Evolutionary conservation across 1,284 basidiomycete genomes (phyloP).

Genomic region (Pascua sp.): DNA sequence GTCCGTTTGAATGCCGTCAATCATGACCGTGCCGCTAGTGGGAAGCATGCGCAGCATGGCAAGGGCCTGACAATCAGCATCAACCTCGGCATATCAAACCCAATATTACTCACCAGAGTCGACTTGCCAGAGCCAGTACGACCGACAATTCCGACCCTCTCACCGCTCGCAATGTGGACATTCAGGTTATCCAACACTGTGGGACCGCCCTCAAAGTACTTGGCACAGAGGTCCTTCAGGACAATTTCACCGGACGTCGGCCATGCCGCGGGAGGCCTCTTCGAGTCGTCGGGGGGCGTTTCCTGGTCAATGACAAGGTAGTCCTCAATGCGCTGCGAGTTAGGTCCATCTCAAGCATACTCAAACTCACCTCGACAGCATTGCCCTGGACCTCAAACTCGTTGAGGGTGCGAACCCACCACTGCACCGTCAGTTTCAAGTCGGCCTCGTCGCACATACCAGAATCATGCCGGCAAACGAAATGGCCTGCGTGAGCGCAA

Average conservation of each 20-base stretch:
- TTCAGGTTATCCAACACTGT: constrained; percentile 58
- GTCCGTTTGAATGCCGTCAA: constrained; percentile 48
- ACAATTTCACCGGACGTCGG: constrained; percentile 65
- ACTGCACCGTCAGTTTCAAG: not conserved
- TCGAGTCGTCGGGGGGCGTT: constrained; percentile 53
- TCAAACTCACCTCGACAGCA: constrained; percentile 53
- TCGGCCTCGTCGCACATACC: no score
- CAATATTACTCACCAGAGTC: constrained; percentile 38
- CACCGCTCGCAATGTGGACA: constrained; percentile 59
- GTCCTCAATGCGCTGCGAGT: constrained; percentile 58
- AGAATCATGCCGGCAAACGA: constrained; percentile 44
- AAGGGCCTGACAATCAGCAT: constrained; percentile 29
- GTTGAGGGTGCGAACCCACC: constrained; percentile 45
- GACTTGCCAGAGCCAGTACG: constrained; percentile 72
- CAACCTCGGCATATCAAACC: not conserved
- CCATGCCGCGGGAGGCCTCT: constrained; percentile 71
- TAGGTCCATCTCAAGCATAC: no score
- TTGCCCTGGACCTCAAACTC: constrained; percentile 51
- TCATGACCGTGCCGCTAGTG: constrained; percentile 56
- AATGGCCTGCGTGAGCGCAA: constrained; percentile 48
- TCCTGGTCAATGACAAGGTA: constrained; percentile 72
- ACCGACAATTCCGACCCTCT: constrained; percentile 63
- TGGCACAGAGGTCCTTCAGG: constrained; percentile 56
- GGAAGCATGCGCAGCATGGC: constrained; percentile 55
- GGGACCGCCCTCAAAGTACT: constrained; percentile 50